Evolutionary conservation across 192 early-diverging fungal species (phyloP).

Genomic region (Chytriomyces confervae): DNA sequence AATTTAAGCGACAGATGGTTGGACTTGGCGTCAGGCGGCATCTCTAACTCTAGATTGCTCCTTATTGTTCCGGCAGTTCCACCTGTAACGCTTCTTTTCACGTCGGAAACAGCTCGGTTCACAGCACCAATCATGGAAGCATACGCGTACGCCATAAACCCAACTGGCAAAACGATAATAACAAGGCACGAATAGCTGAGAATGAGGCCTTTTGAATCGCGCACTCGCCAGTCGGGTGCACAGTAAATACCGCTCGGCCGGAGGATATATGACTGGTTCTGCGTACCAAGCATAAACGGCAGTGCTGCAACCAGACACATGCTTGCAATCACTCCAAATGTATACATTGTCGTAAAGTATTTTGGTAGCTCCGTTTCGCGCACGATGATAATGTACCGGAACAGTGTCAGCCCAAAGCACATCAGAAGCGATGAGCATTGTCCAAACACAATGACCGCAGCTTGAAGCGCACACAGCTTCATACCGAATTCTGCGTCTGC

Average conservation of each 20-base stretch:
- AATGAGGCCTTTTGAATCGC: background rate
- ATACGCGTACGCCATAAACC: conserved; percentile 13
- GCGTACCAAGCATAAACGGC: background rate
- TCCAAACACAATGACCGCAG: background rate
- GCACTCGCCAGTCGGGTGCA: background rate
- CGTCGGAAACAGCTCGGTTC: no score
- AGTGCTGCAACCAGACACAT: background rate
- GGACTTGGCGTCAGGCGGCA: background rate
- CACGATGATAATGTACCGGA: background rate
- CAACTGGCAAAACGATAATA: background rate
- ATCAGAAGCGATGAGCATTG: background rate
- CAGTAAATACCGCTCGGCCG: conserved; percentile 8
- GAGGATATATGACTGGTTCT: background rate
- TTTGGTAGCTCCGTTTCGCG: background rate
- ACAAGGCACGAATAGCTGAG: background rate
- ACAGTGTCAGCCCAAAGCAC: background rate
- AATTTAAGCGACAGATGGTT: background rate
- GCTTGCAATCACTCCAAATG: background rate
- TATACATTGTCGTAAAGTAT: background rate
- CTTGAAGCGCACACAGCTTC: background rate
- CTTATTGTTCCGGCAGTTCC: no score
- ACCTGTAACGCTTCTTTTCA: no score
- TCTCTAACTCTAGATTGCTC: no score
- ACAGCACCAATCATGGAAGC: background rate
- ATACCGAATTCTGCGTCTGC: background rate